A percentile compares a stretch with the other conserved stretches of the same genome.
Conservation (phyloP, 2,329 filamentous ascomycete species). For the Orbilia blumenaviensis region DNA sequence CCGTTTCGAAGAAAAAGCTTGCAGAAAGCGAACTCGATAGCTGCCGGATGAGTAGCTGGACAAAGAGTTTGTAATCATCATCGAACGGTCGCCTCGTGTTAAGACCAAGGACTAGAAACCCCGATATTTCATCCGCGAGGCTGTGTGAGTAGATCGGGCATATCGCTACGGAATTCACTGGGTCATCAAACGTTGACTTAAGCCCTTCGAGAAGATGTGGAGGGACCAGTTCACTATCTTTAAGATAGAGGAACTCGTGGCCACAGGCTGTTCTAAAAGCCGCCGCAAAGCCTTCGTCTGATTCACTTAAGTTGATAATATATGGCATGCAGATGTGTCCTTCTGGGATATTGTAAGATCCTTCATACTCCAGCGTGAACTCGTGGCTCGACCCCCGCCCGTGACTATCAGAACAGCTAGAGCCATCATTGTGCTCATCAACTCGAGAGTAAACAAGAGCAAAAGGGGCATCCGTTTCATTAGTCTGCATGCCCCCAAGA, state of each 20-base stretch:
- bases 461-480: constrained; percentile 31
- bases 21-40: constrained; percentile 71
- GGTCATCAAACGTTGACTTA: constrained; percentile 15
- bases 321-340: constrained; percentile 32
- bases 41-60: constrained; percentile 73
- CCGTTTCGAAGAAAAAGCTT: constrained; percentile 80
- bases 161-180: constrained; percentile 19
- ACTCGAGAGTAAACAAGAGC: constrained; percentile 59
- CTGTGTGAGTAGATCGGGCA: constrained; percentile 38
- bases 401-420: constrained; percentile 13
- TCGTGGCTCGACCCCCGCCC: constrained; percentile 7
- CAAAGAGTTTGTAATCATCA: constrained; percentile 78
- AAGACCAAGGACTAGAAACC: constrained; percentile 79
- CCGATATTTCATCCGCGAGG: constrained; percentile 62
- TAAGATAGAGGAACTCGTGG: constrained; percentile 30
- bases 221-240: constrained; percentile 5
- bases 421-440: constrained; percentile 73
- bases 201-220: constrained; percentile 34
- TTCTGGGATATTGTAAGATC: constrained; percentile 24
- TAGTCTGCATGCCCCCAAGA: constrained; percentile 38
- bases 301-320: constrained; percentile 24
- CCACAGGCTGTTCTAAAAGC: constrained; percentile 34
- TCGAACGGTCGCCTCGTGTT: constrained; percentile 83
- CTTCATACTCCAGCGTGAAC: constrained; percentile 34
- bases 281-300: constrained; percentile 37